Evolutionary conservation across 345 rosid genomes (phyloP).

Genomic region (Euphorbia lathyris): DNA sequence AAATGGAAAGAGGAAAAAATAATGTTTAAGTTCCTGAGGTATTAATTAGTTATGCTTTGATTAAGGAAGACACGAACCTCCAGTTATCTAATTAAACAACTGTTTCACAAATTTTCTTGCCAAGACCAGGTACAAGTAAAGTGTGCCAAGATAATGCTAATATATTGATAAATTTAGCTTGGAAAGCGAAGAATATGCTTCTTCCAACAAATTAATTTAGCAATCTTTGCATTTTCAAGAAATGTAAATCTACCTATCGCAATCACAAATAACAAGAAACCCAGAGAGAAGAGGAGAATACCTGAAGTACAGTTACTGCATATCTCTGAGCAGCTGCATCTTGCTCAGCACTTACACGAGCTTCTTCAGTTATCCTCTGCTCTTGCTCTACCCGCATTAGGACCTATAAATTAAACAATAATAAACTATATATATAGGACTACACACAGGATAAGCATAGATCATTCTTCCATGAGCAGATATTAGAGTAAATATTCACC

Average conservation of each 20-base stretch:
- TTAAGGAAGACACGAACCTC: background rate
- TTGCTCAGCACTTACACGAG: conserved; percentile 69
- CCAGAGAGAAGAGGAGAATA: conserved; percentile 19
- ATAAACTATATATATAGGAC: conserved; percentile 13
- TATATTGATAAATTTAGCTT: too few species aligned
- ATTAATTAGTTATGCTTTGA: background rate
- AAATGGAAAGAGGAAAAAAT: conserved; percentile 2
- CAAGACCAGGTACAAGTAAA: background rate
- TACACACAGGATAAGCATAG: background rate
- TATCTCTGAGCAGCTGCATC: conserved; percentile 69
- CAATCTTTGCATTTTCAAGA: too few species aligned
- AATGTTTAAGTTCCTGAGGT: background rate
- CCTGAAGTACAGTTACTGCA: conserved; percentile 69
- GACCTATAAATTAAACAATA: conserved; percentile 41
- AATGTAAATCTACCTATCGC: too few species aligned
- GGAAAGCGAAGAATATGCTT: too few species aligned
- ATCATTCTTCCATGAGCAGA: conserved; percentile 6
- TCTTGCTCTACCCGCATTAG: conserved; percentile 86
- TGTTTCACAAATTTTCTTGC: background rate
- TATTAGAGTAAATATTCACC: background rate
- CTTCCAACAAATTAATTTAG: too few species aligned
- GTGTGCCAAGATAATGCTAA: too few species aligned
- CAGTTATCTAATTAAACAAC: background rate
- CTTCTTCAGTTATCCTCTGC: conserved; percentile 88
- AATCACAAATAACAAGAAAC: too few species aligned